phyloP scores from a whole-genome alignment of 768 basidiomycete species.

The Leucocoprinus sp. region DNA sequence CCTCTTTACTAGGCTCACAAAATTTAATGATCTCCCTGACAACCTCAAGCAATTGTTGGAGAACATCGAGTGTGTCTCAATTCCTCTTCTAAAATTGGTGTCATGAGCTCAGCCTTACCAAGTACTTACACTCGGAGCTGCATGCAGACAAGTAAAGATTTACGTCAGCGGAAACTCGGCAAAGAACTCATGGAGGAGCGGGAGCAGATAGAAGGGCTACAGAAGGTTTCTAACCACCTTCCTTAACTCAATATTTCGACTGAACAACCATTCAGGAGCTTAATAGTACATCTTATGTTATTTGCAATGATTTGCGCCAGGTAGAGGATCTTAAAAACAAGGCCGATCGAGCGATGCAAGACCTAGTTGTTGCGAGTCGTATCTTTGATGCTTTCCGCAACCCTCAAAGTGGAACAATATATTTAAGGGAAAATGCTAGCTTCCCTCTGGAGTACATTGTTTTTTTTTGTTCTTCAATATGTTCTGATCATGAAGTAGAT shows the following conservation, averaged over 20 bases:
- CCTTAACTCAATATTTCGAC: neutral
- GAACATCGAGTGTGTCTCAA: slow-evolving; percentile 52
- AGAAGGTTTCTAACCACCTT: slow-evolving; percentile 40
- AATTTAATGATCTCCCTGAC: slow-evolving; percentile 80
- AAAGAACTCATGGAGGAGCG: slow-evolving; percentile 68
- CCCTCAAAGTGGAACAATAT: slow-evolving; percentile 60
- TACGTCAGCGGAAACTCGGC: slow-evolving; percentile 68
- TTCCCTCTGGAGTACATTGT: slow-evolving; percentile 71
- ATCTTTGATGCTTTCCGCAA: slow-evolving; percentile 75
- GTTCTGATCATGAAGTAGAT: slow-evolving; percentile 31
- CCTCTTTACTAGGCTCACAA: slow-evolving; percentile 50
- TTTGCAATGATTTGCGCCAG: slow-evolving; percentile 58
- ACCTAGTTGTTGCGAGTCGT: slow-evolving; percentile 68
- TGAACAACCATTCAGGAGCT: slow-evolving; percentile 42
- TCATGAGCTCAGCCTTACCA: slow-evolving; percentile 11
- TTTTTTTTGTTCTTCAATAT: neutral
- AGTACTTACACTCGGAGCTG: slow-evolving; percentile 71
- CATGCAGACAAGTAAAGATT: slow-evolving; percentile 71
- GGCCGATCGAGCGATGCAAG: slow-evolving; percentile 72
- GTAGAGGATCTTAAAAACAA: slow-evolving; percentile 67
- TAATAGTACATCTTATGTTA: slow-evolving; percentile 48
- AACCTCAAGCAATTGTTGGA: slow-evolving; percentile 57
- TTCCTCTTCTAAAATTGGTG: neutral
- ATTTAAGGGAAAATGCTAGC: slow-evolving; percentile 70
- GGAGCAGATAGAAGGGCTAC: slow-evolving; percentile 55